These are phyloP conservation scores for Corynascus novoguineensis DNA, from an alignment of 495 filamentous ascomycete species.

Conservation along the genomic window DNA sequence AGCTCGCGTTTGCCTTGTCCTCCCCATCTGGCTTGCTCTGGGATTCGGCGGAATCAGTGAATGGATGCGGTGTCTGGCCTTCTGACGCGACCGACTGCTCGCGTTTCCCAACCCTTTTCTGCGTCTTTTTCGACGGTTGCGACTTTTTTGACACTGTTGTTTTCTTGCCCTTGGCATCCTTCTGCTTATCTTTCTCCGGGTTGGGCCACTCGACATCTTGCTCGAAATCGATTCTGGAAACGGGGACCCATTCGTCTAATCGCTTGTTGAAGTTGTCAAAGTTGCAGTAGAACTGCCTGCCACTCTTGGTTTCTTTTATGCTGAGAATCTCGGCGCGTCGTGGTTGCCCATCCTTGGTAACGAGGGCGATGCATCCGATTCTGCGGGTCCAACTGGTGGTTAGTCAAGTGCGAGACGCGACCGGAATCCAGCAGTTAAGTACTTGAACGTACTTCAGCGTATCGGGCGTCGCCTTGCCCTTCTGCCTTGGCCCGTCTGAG, in stretches of 20 bases:
- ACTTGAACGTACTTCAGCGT: slow-evolving; percentile 61
- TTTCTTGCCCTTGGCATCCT: slow-evolving; percentile 49
- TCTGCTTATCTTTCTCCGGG: slow-evolving; percentile 51
- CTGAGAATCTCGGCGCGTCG: slow-evolving; percentile 91
- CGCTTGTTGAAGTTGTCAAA: slow-evolving; percentile 99
- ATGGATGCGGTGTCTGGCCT: slow-evolving; percentile 43
- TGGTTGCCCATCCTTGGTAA: slow-evolving; percentile 65
- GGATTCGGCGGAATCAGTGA: slow-evolving; percentile 34
- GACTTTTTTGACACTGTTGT: slow-evolving; percentile 40
- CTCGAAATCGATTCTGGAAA: slow-evolving; percentile 71
- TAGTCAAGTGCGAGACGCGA: neutral
- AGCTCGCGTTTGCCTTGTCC: slow-evolving; percentile 28
- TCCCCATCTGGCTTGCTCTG: slow-evolving; percentile 37
- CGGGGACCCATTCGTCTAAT: slow-evolving; percentile 91
- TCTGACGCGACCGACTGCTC: slow-evolving; percentile 46
- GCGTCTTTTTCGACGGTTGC: slow-evolving; percentile 43
- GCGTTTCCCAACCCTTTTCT: slow-evolving; percentile 51
- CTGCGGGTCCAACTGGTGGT: slow-evolving; percentile 19
- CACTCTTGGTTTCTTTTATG: slow-evolving; percentile 76
- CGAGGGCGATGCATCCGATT: slow-evolving; percentile 47
- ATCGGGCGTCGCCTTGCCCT: slow-evolving; percentile 70
- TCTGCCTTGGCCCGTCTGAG: slow-evolving; percentile 53
- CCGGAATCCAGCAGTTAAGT: neutral
- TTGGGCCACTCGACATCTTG: slow-evolving; percentile 55
- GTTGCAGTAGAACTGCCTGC: slow-evolving; percentile 87